Base-by-base conservation (phyloP, 2,329 filamentous ascomycete species). In the Stagonosporopsis tanaceti region DNA sequence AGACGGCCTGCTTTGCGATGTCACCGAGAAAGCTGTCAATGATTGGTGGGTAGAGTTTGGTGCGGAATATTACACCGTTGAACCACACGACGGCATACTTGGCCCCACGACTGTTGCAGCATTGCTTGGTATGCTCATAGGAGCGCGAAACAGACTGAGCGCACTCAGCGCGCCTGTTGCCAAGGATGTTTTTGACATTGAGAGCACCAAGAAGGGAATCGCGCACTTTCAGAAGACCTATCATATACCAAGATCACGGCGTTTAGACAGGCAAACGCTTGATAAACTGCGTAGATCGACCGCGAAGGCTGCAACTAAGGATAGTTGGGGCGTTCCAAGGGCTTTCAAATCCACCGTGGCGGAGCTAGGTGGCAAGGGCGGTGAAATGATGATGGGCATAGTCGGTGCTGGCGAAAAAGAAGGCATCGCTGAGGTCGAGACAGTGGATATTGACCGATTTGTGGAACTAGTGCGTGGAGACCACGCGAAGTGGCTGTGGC, bases 21-120 rank as follows among this genome's bases (percentile, higher is more conserved):
- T 95, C 40, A 98, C 95, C 0, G 95, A 99, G 75, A 89, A 85
- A 60, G 92, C 93, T 1, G 87, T 98, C 67, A 89, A 89, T 60
- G 91, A 97, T 74, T 99, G 95, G 95, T 98, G 95, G 95, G 89
- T 91, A 1, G 92, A 97, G 69, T 89, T 97, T 58, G 95, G 95
- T 1, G 89, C 89, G 0, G 94, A 98, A 64, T 89, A 95, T 70
- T 97, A 94, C 80, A 96, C 94, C 53, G 86, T 93, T 32, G 95
- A 98, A 75, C 94, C 95, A 1, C 90, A 90, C 9, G 95, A 99
- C 77, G 94, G 94, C 12, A 93, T 96, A 22, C 80, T 99, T 2
- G 95, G 95, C 0, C 93, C 95, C 2, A 96, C 92, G 0, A 97
- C 93, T 0, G 93, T 98, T 7, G 88, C 93, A 22, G 94, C 91